Percentiles rank a stretch among this genome's conserved stretches.
These are phyloP conservation scores for Aspergillus oerlinghausenensis DNA, from an alignment of 2,329 filamentous ascomycete genomes.

Conservation along the genomic window DNA sequence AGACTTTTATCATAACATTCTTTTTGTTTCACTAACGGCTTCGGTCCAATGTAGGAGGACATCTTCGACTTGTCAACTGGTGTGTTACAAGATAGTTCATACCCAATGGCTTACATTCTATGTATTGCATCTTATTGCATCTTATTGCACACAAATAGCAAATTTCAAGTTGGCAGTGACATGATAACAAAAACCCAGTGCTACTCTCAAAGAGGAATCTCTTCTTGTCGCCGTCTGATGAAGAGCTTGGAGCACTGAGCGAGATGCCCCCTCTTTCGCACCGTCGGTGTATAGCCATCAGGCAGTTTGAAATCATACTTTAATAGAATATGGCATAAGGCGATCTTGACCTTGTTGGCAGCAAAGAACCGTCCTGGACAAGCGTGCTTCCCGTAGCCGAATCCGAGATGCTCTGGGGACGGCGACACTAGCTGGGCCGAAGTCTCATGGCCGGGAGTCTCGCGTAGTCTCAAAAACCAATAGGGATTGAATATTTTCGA, in stretches of 20 bases:
- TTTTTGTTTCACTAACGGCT: not conserved
- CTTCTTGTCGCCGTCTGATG: not conserved
- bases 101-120: not conserved
- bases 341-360: slow-evolving; percentile 49
- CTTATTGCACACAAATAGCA: not conserved
- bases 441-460: slow-evolving; percentile 3
- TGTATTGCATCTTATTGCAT: not conserved
- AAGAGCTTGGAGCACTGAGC: not conserved
- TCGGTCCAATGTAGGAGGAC: too few species aligned
- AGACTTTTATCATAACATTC: not conserved
- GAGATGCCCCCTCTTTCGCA: not conserved
- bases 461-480: slow-evolving; percentile 6
- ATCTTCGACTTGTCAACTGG: not conserved
- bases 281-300: not conserved
- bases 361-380: slow-evolving; percentile 52
- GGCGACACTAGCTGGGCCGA: slow-evolving; percentile 15
- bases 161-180: not conserved
- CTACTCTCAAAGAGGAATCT: not conserved
- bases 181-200: too few species aligned
- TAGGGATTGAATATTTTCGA: slow-evolving; percentile 8
- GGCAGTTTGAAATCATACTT: slow-evolving; percentile 46
- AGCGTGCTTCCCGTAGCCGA: slow-evolving; percentile 27
- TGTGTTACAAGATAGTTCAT: not conserved
- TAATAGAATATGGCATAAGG: slow-evolving; percentile 44
- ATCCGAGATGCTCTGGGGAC: slow-evolving; percentile 17